These are phyloP conservation scores for Coniosporium tulheliwenetii DNA, from an alignment of 2,329 filamentous ascomycete species.

Conservation along the genomic window DNA sequence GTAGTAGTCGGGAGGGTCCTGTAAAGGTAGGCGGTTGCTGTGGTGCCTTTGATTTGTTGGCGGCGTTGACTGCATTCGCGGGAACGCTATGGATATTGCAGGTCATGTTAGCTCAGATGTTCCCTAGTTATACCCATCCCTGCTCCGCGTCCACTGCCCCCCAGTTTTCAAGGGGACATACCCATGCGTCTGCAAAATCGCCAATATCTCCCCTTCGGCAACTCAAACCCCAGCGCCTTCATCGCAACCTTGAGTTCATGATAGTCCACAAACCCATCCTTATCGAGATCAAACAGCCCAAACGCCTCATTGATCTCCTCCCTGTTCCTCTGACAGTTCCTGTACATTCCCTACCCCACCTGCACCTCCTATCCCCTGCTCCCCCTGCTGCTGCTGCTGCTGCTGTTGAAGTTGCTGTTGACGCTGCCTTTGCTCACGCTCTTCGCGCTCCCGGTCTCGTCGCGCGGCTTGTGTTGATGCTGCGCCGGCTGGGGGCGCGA, in stretches of 20 bases:
- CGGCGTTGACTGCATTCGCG: slow-evolving; percentile 11
- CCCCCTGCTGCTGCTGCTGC: slow-evolving; percentile 17
- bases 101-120: slow-evolving; percentile 11
- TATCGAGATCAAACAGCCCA: slow-evolving; percentile 90
- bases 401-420: slow-evolving; percentile 25
- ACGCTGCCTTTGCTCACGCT: slow-evolving; percentile 24
- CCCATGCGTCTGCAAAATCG: slow-evolving; percentile 68
- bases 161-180: not conserved
- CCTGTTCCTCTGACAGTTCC: slow-evolving; percentile 69
- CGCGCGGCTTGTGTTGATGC: slow-evolving; percentile 23
- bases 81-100: slow-evolving; percentile 13
- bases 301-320: slow-evolving; percentile 96
- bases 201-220: slow-evolving; percentile 73
- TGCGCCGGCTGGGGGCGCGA: slow-evolving; percentile 17
- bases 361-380: too few relatives aligned
- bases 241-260: slow-evolving; percentile 96
- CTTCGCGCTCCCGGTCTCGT: slow-evolving; percentile 22
- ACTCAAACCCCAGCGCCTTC: slow-evolving; percentile 85
- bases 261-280: slow-evolving; percentile 87
- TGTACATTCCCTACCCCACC: slow-evolving; percentile 17
- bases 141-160: slow-evolving; percentile 1
- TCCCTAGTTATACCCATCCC: not conserved
- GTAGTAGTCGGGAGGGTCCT: slow-evolving; percentile 43
- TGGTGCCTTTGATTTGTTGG: slow-evolving; percentile 3
- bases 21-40: slow-evolving; percentile 15